Conservation (phyloP, 78 protist species). For the Dictyostelium discoideum region DNA sequence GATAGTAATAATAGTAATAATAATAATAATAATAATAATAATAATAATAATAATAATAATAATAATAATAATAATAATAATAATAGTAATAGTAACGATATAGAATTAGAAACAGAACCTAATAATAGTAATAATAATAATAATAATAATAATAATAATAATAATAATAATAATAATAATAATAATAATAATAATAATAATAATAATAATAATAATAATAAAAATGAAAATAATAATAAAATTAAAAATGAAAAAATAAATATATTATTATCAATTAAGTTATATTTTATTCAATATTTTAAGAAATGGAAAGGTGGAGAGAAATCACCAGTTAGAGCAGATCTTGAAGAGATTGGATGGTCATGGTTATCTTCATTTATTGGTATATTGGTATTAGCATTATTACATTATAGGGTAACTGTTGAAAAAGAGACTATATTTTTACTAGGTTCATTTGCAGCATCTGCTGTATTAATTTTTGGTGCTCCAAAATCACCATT, state of each 20-base stretch:
- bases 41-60: background rate
- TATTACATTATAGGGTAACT: slow-evolving; percentile 26
- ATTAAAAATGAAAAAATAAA: background rate
- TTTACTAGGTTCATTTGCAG: slow-evolving; percentile 82
- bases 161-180: too few species aligned
- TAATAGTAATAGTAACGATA: background rate
- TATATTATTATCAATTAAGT: background rate
- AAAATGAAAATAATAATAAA: background rate
- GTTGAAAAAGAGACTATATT: background rate
- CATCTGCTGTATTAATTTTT: slow-evolving; percentile 81
- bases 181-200: background rate
- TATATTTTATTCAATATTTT: slow-evolving; percentile 9
- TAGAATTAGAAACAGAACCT: background rate
- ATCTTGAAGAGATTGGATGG: slow-evolving; percentile 33
- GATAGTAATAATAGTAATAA: background rate
- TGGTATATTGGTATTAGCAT: slow-evolving; percentile 44
- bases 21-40: slow-evolving; percentile 13
- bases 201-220: background rate
- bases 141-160: background rate
- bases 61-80: background rate
- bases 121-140: background rate
- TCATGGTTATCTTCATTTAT: slow-evolving; percentile 27
- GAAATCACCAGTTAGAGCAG: background rate
- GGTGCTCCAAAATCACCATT: slow-evolving; percentile 79
- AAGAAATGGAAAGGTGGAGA: background rate